Evolutionary conservation across 1,139 yeast genomes (phyloP), one percentile per base, ranked within the genome.

Genomic region (Geotrichum bryndzae): DNA sequence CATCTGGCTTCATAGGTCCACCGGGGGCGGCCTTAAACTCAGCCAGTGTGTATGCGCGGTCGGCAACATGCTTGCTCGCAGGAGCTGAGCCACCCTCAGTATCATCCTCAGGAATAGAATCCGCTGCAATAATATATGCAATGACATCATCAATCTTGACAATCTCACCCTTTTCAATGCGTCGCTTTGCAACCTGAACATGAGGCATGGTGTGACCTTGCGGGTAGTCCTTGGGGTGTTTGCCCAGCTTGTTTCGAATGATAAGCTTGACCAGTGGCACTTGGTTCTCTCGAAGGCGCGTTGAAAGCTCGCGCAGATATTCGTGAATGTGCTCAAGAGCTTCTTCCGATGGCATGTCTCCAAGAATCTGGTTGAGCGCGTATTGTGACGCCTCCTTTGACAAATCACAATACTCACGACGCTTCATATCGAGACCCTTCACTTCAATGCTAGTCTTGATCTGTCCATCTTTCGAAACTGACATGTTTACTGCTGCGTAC

Each of bases 341-440:
- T 51, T 81, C 82, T 69, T 92, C 97, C 0, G 95, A 85, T 67
- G 90, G 96, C 50, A 79, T 77, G 66, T 88, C 91, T 8, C 89
- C 82, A 46, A 94, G 79, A 57, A 94, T 79, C 67, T 88, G 84
- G 68, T 86, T 81, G 68, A 94, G 79, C 8, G 90, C 90, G 73
- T 80, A 87, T 45, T 85, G 84, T 0, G 97, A 90, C 2, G 88
- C 85, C 63, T 92, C 96, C 72, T 92, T 95, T 0, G 98, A 90
- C 59, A 94, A 77, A 61, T 90, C 96, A 77, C 98, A 91, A 73
- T 84, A 94, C 74, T 94, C 99, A 79, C 99, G 90, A 75, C 99
- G 90, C 73, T 85, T 86, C 96, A 95, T 87, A 78, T 95, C 99
- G 63, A 95, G 82, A 71, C 99, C 99, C 73, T 94, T 95, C 46